These are phyloP conservation scores for Vitis hybrid DNA, from an alignment of 177 flowering plant species.

Conservation along the genomic window DNA sequence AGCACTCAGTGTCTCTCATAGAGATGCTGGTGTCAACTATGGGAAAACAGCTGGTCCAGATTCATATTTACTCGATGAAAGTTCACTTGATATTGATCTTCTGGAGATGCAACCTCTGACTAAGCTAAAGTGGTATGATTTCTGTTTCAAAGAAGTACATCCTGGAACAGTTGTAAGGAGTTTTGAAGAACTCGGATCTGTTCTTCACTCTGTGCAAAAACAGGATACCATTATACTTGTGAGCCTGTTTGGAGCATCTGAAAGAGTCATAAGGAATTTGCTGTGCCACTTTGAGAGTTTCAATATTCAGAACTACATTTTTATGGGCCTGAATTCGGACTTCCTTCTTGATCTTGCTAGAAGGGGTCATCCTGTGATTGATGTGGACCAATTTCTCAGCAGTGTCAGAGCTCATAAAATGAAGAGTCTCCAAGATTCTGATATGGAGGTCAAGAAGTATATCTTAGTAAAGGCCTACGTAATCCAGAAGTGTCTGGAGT, in stretches of 20 bases:
- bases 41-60: constrained; percentile 95
- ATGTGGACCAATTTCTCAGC: constrained; percentile 39
- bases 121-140: constrained; percentile 85
- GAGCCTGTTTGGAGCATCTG: constrained; percentile 42
- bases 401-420: constrained; percentile 26
- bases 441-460: constrained; percentile 32
- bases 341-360: constrained; percentile 69
- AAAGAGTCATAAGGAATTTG: constrained; percentile 47
- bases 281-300: constrained; percentile 84
- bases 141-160: constrained; percentile 78
- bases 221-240: constrained; percentile 54
- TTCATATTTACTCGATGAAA: constrained; percentile 60
- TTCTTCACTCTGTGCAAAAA: constrained; percentile 59
- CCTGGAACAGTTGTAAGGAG: constrained; percentile 55
- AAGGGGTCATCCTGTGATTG: constrained; percentile 80
- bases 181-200: constrained; percentile 48
- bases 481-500: constrained; percentile 49
- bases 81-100: constrained; percentile 44
- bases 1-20: constrained; percentile 88
- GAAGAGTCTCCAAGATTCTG: constrained; percentile 25
- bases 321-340: constrained; percentile 58
- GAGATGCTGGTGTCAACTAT: constrained; percentile 96
- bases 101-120: constrained; percentile 54
- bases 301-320: constrained; percentile 54
- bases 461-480: constrained; percentile 45